phyloP scores from a whole-genome alignment of 441 rosid species.

The Erodium chrysanthum region DNA sequence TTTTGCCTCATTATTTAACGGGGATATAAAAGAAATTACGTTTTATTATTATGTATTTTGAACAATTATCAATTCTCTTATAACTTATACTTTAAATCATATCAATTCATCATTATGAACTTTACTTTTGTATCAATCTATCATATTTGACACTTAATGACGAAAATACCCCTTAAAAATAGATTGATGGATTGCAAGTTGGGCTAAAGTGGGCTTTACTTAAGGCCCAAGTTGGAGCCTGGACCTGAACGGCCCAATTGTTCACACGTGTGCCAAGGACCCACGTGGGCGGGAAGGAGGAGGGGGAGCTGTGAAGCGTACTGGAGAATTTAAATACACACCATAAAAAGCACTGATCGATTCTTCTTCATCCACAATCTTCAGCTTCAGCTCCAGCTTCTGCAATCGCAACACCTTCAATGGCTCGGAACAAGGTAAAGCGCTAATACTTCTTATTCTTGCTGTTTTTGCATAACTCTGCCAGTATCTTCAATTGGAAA shows the following conservation, averaged over 20 bases:
- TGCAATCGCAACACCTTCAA: conserved; percentile 18
- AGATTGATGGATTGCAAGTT: too few relatives aligned
- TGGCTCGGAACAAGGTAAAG: conserved; percentile 66
- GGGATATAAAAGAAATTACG: too few relatives aligned
- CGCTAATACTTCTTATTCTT: background rate
- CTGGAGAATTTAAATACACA: background rate
- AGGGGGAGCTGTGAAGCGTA: background rate
- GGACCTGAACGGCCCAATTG: background rate
- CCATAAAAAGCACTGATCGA: background rate
- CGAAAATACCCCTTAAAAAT: too few relatives aligned
- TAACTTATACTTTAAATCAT: too few relatives aligned
- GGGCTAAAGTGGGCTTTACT: too few relatives aligned
- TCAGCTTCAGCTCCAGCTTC: conserved; percentile 21
- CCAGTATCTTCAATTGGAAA: background rate
- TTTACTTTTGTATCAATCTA: too few relatives aligned
- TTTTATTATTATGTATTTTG: too few relatives aligned
- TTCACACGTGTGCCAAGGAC: background rate
- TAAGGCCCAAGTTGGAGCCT: too few relatives aligned
- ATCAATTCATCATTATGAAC: too few relatives aligned
- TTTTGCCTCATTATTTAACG: too few relatives aligned
- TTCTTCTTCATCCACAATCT: background rate
- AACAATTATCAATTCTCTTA: too few relatives aligned
- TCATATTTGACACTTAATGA: too few relatives aligned
- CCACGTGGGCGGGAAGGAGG: background rate
- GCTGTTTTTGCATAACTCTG: background rate